Percentiles rank a stretch among this genome's conserved stretches.
These are phyloP conservation scores for Russula lepida DNA, from an alignment of 768 basidiomycete genomes.

Conservation along the genomic window DNA sequence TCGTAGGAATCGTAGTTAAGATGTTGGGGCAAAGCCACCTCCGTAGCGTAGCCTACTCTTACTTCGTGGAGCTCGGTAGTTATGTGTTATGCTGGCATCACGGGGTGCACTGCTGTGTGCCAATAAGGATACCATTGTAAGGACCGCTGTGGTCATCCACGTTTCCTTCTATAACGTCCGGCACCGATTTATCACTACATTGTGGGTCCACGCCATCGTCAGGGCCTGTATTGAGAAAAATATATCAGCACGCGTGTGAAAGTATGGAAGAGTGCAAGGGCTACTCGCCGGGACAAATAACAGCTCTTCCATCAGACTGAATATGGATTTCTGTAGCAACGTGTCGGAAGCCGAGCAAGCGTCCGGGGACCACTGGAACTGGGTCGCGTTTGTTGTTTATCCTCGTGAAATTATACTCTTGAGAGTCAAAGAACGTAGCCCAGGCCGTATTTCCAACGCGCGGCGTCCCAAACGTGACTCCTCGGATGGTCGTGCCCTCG, in stretches of 20 bases:
- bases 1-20: not conserved
- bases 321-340: slow-evolving; percentile 17
- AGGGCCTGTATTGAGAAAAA: slow-evolving; percentile 22
- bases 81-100: not conserved
- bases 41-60: no score
- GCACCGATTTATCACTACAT: slow-evolving; percentile 49
- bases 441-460: slow-evolving; percentile 15
- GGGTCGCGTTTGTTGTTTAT: slow-evolving; percentile 18
- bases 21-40: not conserved
- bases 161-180: slow-evolving; percentile 31
- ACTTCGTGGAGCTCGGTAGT: not conserved
- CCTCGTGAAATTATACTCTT: slow-evolving; percentile 15
- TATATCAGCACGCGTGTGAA: not conserved
- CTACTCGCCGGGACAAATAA: slow-evolving; percentile 9
- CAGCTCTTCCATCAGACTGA: not conserved
- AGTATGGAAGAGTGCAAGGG: not conserved
- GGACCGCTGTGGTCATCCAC: slow-evolving; percentile 51
- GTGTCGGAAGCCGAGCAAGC: slow-evolving; percentile 13
- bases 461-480: slow-evolving; percentile 20
- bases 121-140: slow-evolving; percentile 47
- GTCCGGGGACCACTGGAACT: slow-evolving; percentile 16
- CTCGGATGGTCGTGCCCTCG: slow-evolving; percentile 8
- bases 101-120: slow-evolving; percentile 35
- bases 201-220: slow-evolving; percentile 47
- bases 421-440: slow-evolving; percentile 15